Percentiles rank a stretch among this genome's conserved stretches.
Conservation (phyloP, 1,284 basidiomycete genomes). For the Spongispora temasekensis region DNA sequence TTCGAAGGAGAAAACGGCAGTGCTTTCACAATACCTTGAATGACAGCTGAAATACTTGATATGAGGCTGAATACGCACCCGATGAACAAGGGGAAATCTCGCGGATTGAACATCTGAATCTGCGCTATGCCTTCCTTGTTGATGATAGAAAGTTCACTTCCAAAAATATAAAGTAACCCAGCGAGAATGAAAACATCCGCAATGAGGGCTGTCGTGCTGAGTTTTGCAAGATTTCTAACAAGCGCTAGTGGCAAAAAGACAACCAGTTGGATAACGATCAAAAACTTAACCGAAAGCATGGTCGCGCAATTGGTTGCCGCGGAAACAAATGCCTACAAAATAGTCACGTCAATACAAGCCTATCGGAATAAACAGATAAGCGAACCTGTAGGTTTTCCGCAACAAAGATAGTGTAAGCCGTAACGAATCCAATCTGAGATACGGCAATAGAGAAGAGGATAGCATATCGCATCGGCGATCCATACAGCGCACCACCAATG, state of each 20-base stretch:
- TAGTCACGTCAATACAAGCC: neutral
- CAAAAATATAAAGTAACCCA: constrained; percentile 85
- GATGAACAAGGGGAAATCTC: constrained; percentile 89
- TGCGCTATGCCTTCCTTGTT: constrained; percentile 74
- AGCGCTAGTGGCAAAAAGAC: constrained; percentile 89
- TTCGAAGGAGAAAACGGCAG: constrained; percentile 98
- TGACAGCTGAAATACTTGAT: constrained; percentile 1
- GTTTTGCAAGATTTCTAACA: constrained; percentile 87
- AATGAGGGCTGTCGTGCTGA: constrained; percentile 89
- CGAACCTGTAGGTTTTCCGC: constrained; percentile 82
- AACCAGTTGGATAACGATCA: constrained; percentile 84
- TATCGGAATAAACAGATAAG: neutral
- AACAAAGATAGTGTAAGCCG: constrained; percentile 96
- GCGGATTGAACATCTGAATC: constrained; percentile 85
- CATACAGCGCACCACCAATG: constrained; percentile 92
- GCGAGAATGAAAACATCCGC: constrained; percentile 96
- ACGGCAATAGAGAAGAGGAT: constrained; percentile 89
- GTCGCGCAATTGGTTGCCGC: constrained; percentile 82
- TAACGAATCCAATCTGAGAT: constrained; percentile 89
- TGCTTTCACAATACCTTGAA: constrained; percentile 48
- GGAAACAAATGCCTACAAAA: constrained; percentile 70
- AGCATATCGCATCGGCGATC: constrained; percentile 87
- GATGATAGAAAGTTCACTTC: constrained; percentile 75
- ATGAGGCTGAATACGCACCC: constrained; percentile 56
- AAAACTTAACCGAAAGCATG: constrained; percentile 70